These are phyloP conservation scores for Hippophae gyantsensis DNA, from an alignment of 306 rosid species.

Conservation along the genomic window DNA sequence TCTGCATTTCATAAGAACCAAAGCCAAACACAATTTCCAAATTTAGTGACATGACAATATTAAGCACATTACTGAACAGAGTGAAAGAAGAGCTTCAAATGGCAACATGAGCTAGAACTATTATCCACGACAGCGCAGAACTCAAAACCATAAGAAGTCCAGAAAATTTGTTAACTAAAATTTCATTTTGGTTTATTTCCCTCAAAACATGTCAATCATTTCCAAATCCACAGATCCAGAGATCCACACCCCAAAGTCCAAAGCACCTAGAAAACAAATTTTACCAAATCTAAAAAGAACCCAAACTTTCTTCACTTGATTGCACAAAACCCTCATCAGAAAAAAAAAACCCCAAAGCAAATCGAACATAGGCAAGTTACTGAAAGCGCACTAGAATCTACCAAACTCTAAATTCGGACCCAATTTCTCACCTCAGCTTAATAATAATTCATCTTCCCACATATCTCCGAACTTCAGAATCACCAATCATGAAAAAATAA, in stretches of 20 bases:
- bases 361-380: conserved; percentile 8
- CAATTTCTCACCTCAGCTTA: conserved; percentile 29
- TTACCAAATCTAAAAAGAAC: conserved; percentile 14
- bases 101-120: too few relatives aligned
- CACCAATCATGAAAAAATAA: conserved; percentile 22
- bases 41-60: too few relatives aligned
- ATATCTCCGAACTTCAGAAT: conserved; percentile 27
- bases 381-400: conserved; percentile 25
- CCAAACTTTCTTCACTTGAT: conserved; percentile 23
- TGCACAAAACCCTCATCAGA: conserved; percentile 18
- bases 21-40: too few relatives aligned
- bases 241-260: conserved; percentile 14
- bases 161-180: not conserved
- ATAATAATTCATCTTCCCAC: conserved; percentile 13
- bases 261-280: conserved; percentile 1
- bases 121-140: too few relatives aligned
- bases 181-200: not conserved
- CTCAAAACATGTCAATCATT: conserved; percentile 10
- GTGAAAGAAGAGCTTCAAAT: too few relatives aligned
- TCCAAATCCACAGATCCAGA: conserved; percentile 22
- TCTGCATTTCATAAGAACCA: too few relatives aligned
- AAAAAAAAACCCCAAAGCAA: conserved; percentile 14
- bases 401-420: conserved; percentile 14
- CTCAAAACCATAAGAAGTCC: too few relatives aligned
- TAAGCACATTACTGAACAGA: too few relatives aligned